These are phyloP conservation scores for Fusarium sp. DNA, from an alignment of 2,329 filamentous ascomycete genomes.

Conservation along the genomic window DNA sequence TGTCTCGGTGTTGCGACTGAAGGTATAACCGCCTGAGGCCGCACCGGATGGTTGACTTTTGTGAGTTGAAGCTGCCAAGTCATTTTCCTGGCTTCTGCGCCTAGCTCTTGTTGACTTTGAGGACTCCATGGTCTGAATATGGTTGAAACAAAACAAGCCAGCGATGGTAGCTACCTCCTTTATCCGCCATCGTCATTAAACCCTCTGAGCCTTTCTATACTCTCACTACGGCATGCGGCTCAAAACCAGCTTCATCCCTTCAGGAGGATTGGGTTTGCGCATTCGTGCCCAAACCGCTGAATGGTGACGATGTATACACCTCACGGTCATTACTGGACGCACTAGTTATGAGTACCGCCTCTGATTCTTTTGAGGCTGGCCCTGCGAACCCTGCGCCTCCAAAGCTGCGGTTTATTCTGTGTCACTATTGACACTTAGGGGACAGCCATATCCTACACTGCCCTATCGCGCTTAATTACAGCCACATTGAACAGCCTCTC, in stretches of 20 bases:
- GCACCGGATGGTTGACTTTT: not conserved
- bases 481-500: not conserved
- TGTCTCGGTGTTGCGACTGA: not conserved
- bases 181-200: not conserved
- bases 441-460: not conserved
- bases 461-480: not conserved
- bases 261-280: constrained; percentile 6
- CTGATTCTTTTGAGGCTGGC: not conserved
- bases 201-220: constrained; percentile 19
- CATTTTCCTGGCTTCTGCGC: not conserved
- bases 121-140: not conserved
- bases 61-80: not conserved
- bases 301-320: not conserved
- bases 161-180: not conserved
- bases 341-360: not conserved
- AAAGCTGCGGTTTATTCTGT: not conserved
- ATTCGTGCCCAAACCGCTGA: constrained; percentile 8
- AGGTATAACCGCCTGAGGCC: not conserved
- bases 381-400: not conserved
- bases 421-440: not conserved
- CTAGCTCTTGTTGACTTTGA: not conserved
- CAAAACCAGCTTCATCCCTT: not conserved
- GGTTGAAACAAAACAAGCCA: not conserved
- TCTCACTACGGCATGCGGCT: constrained; percentile 15
- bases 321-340: not conserved